phyloP scores from a whole-genome alignment of 2,329 filamentous ascomycete species.

The Colletotrichum viniferum region DNA sequence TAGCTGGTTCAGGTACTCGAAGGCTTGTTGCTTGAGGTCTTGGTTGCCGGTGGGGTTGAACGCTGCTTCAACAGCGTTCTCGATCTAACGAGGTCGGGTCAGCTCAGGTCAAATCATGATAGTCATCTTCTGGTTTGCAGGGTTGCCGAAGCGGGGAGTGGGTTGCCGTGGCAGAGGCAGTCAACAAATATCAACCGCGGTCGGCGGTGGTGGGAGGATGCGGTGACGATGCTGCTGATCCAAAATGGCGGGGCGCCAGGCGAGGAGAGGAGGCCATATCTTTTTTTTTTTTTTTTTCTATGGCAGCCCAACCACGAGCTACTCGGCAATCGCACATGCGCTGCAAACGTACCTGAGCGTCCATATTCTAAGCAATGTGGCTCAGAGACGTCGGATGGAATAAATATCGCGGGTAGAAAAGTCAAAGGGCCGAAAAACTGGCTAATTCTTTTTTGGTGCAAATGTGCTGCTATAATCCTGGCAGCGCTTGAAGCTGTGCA shows the following conservation, averaged over 20 bases:
- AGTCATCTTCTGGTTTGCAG: neutral
- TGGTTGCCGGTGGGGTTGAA: conserved; percentile 81
- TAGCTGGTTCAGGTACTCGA: conserved; percentile 79
- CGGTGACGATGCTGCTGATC: conserved; percentile 24
- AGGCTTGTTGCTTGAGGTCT: conserved; percentile 79
- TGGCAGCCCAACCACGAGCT: neutral
- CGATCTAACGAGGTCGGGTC: conserved; percentile 63
- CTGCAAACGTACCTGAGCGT: conserved; percentile 48
- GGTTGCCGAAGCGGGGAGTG: neutral
- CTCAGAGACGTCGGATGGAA: neutral
- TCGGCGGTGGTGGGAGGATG: conserved; percentile 1
- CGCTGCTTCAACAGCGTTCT: conserved; percentile 94
- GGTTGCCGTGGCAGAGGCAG: neutral
- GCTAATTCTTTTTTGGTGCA: conserved; percentile 3
- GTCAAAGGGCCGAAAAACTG: conserved; percentile 10
- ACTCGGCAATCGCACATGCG: conserved; percentile 15
- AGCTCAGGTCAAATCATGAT: neutral
- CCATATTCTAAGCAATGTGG: conserved; percentile 40
- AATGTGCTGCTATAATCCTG: conserved; percentile 46
- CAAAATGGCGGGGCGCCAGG: conserved; percentile 31
- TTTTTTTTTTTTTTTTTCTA: neutral
- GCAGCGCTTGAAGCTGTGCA: conserved; percentile 43
- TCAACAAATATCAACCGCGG: neutral
- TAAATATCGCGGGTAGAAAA: neutral
- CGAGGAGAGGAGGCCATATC: neutral